phyloP scores from a whole-genome alignment of 164 flowering plant genomes.

The Magnolia officinalis region DNA sequence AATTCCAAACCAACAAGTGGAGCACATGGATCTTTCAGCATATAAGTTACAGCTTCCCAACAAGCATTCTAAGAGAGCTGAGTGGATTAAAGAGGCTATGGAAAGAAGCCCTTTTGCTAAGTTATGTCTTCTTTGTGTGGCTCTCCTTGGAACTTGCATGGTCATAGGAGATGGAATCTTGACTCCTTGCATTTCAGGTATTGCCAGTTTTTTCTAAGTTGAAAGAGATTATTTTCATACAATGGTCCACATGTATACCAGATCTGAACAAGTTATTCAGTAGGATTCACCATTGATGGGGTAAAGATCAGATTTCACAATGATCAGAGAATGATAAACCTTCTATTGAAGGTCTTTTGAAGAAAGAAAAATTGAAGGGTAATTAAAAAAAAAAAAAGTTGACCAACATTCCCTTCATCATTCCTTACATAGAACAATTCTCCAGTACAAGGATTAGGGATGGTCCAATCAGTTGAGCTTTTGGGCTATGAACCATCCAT shows the following conservation, averaged over 20 bases:
- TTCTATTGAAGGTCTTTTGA: not conserved
- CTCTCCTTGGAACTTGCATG: conserved; percentile 27
- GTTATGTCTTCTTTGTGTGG: conserved; percentile 5
- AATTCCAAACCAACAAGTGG: conserved; percentile 17
- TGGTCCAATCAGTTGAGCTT: too few species aligned
- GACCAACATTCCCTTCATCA: not conserved
- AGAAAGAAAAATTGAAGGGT: not conserved
- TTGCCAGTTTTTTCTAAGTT: not conserved
- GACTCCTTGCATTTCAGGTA: conserved; percentile 30
- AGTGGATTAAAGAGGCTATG: conserved; percentile 17
- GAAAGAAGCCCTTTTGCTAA: conserved; percentile 14
- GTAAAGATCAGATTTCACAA: not conserved
- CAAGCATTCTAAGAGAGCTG: conserved; percentile 19
- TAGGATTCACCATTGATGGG: not conserved
- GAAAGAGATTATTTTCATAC: not conserved
- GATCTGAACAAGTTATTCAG: not conserved
- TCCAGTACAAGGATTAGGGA: too few species aligned
- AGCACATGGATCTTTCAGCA: conserved; percentile 12
- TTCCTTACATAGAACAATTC: too few species aligned
- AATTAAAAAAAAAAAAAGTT: not conserved
- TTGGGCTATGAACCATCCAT: too few species aligned
- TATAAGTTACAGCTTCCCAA: conserved; percentile 12
- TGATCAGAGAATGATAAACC: not conserved
- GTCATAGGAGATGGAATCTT: conserved; percentile 28
- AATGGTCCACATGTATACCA: not conserved